Conservation (phyloP, 495 filamentous ascomycete species). For the Parachaetomium inaequale region DNA sequence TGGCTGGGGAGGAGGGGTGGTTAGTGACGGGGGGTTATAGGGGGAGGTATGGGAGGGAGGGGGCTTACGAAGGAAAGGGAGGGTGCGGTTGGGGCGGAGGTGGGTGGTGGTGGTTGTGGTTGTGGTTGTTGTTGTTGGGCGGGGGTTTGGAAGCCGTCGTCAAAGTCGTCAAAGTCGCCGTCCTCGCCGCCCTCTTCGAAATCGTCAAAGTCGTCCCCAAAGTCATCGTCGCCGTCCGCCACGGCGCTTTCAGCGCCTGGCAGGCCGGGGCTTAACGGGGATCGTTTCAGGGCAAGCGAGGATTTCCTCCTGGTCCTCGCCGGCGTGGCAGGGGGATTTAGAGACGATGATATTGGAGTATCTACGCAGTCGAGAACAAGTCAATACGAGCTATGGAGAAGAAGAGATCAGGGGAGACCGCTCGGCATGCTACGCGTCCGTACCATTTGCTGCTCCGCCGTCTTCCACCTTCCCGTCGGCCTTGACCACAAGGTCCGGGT, state of each 20-base stretch:
- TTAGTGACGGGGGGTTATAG: conserved; percentile 7
- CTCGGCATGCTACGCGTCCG: conserved; percentile 33
- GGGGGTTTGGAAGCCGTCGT: conserved; percentile 63
- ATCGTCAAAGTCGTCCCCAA: conserved; percentile 93
- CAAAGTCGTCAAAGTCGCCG: conserved; percentile 72
- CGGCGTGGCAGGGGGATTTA: conserved; percentile 28
- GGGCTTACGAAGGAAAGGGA: conserved; percentile 46
- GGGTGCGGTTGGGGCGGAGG: conserved; percentile 35
- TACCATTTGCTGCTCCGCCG: conserved; percentile 33
- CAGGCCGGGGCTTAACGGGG: conserved; percentile 19
- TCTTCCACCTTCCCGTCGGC: conserved; percentile 36
- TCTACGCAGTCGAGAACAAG: conserved; percentile 36
- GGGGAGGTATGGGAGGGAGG: background rate
- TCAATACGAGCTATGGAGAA: conserved; percentile 33
- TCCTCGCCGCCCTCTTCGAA: conserved; percentile 79
- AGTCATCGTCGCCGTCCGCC: conserved; percentile 39
- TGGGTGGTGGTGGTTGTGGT: conserved; percentile 31
- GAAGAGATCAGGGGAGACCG: conserved; percentile 15
- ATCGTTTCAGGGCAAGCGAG: conserved; percentile 25
- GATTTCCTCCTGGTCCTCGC: conserved; percentile 37
- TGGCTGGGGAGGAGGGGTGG: conserved; percentile 43
- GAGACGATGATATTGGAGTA: conserved; percentile 37
- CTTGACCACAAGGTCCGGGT: conserved; percentile 48
- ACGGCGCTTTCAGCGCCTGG: conserved; percentile 11
- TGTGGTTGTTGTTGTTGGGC: conserved; percentile 41